Evolutionary conservation across 192 early-diverging fungal genomes (phyloP).

Genomic region (Entrophospora sp.): DNA sequence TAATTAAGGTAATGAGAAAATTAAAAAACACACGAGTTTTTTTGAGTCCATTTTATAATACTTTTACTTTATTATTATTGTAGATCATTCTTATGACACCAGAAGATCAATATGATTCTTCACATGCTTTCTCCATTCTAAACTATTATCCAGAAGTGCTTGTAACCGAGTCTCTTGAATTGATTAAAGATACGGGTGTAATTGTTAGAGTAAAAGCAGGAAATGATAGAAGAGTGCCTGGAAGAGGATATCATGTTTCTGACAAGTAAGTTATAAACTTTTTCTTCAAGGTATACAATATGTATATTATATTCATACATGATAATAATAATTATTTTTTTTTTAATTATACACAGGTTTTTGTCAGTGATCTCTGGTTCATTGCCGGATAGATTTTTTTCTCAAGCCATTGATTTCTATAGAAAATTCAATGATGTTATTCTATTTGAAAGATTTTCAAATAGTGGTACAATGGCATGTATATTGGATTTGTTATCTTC

Average conservation of each 20-base stretch:
- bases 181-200: slow-evolving; percentile 11
- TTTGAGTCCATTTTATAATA: background rate
- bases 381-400: slow-evolving; percentile 22
- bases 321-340: background rate
- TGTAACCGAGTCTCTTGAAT: slow-evolving; percentile 6
- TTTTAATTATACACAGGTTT: slow-evolving; percentile 8
- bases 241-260: slow-evolving; percentile 20
- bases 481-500: slow-evolving; percentile 20
- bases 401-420: slow-evolving; percentile 12
- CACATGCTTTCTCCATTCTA: slow-evolving; percentile 19
- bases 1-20: slow-evolving; percentile 24
- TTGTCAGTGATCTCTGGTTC: slow-evolving; percentile 10
- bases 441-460: slow-evolving; percentile 18
- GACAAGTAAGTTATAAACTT: slow-evolving; percentile 20
- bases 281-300: background rate
- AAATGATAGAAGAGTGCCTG: slow-evolving; percentile 20
- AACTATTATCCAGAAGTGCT: slow-evolving; percentile 16
- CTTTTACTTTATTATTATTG: background rate
- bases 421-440: background rate
- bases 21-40: too few relatives aligned
- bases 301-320: background rate
- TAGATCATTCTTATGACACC: slow-evolving; percentile 28
- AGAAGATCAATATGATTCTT: slow-evolving; percentile 21
- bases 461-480: slow-evolving; percentile 23
- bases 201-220: slow-evolving; percentile 23